Evolutionary conservation across 352 stramenopile species (phyloP).

Genomic region (Pythium guiyangense): DNA sequence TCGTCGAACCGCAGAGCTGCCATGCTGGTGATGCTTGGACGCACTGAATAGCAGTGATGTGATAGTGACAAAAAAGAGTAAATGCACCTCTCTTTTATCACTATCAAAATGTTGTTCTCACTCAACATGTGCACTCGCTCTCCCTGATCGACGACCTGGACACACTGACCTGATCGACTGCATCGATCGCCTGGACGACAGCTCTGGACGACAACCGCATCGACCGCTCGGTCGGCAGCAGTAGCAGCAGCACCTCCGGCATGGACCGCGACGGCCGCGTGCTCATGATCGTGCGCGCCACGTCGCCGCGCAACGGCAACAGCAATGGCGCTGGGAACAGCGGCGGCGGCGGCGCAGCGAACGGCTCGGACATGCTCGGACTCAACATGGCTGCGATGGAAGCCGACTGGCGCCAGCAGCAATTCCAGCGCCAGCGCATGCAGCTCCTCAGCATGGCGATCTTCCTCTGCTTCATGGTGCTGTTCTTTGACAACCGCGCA

Average conservation of each 20-base stretch:
- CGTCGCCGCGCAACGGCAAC: conserved; percentile 36
- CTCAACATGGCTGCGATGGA: conserved; percentile 67
- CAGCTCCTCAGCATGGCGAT: conserved; percentile 86
- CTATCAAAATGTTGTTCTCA: too few relatives aligned
- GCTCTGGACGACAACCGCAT: neutral
- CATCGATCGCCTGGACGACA: too few relatives aligned
- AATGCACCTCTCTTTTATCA: too few relatives aligned
- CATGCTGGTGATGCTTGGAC: neutral
- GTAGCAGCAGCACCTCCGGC: neutral
- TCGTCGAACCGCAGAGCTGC: conserved; percentile 4
- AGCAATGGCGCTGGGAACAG: neutral
- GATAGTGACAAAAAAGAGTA: too few relatives aligned
- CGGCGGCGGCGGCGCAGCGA: neutral
- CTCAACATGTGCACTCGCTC: too few relatives aligned
- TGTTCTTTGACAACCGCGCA: conserved; percentile 82
- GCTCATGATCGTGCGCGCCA: conserved; percentile 76
- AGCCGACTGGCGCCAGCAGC: conserved; percentile 76
- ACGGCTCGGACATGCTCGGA: conserved; percentile 25
- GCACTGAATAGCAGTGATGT: neutral
- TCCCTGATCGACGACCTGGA: too few relatives aligned
- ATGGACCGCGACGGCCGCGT: conserved; percentile 51
- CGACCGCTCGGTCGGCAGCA: too few relatives aligned
- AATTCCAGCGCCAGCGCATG: conserved; percentile 86
- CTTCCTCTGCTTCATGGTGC: conserved; percentile 84
- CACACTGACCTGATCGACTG: too few relatives aligned